Evolutionary conservation across 1,284 basidiomycete genomes (phyloP), one percentile per base, ranked within the genome.

Genomic region (Tylopilus orsonianus): DNA sequence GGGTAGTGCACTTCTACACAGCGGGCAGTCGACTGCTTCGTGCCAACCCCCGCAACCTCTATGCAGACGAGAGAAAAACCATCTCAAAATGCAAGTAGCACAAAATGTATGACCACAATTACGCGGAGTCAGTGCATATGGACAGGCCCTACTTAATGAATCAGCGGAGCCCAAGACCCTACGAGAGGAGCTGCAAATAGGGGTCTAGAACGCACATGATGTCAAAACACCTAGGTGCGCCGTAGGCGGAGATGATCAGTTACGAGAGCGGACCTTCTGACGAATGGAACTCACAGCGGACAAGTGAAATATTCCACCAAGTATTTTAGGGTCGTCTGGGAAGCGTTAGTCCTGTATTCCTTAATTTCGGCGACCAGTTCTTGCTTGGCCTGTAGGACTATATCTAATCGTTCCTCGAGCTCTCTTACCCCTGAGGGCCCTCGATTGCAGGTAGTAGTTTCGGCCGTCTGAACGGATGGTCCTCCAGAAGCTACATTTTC

Each of bases 41-140:
- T 85, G 83, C 83, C 83, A 87, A 29, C 70, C 66, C 29, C 81
- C 81, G 56, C 84, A 85, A 1, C 69, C 70, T 43, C 68, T 68
- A 62, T 83, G 81, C 30, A 84, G 66, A 40, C 77, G 75, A 50
- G 81, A 79, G 67, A 85, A 85, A 65, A 79, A 79, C 79, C 81
- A 83, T 58, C 79, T 79, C 19, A 85, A 61, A 50, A 83, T 78
- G 62, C 82, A 85, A 27, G 80, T 65, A 18, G 78, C 76, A 60
- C 82, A 85, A 60, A 81, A 86, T 1, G 81, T 75, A 56, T 86
- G 83, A 2, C 85, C 84, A 52, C 83, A 86, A 37, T 68, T 64
- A 18, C 70, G 71, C 8, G 81, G 74, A 43, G 71, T 75, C 38
- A 86, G 66, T n/a, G 69, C 67, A 56, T 80, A 81, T 10, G 84